Conservation (phyloP, 441 rosid genomes). For the Gossypium lobatum region DNA sequence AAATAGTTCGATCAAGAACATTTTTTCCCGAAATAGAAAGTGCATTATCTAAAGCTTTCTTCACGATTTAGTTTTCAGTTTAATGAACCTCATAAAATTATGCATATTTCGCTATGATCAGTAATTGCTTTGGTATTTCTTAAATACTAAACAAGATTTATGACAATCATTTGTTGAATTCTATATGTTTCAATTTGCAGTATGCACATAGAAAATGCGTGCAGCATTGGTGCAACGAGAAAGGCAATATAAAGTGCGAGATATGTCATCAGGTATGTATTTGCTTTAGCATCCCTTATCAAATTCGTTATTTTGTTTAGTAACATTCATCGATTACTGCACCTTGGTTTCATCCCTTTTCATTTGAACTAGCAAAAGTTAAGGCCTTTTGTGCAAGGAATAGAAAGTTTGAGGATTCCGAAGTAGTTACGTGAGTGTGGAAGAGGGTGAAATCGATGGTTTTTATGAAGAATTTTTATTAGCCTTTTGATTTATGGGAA, state of each 20-base stretch:
- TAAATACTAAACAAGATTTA: not conserved
- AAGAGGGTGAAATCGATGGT: not conserved
- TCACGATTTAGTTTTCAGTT: not conserved
- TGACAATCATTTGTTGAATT: not conserved
- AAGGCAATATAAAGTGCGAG: slow-evolving; percentile 75
- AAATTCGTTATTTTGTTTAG: not conserved
- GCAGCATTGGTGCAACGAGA: slow-evolving; percentile 92
- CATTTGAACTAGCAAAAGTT: not conserved
- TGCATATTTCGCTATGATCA: not conserved
- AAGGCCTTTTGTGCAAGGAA: not conserved
- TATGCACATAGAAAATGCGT: slow-evolving; percentile 86
- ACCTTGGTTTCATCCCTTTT: not conserved
- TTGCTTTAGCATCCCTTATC: not conserved
- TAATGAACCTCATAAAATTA: not conserved
- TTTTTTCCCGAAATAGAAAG: not conserved
- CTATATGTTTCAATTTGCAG: slow-evolving; percentile 32
- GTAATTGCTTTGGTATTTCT: not conserved
- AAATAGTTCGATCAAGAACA: not conserved
- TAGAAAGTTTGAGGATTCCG: not conserved
- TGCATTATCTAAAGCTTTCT: not conserved
- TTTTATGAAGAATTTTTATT: not conserved
- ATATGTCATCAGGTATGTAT: slow-evolving; percentile 42
- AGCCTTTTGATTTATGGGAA: not conserved
- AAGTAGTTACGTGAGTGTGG: not conserved
- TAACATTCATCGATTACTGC: not conserved